Evolutionary conservation across 208 protist species (phyloP).

Genomic region (Wallacemonas sp.): DNA sequence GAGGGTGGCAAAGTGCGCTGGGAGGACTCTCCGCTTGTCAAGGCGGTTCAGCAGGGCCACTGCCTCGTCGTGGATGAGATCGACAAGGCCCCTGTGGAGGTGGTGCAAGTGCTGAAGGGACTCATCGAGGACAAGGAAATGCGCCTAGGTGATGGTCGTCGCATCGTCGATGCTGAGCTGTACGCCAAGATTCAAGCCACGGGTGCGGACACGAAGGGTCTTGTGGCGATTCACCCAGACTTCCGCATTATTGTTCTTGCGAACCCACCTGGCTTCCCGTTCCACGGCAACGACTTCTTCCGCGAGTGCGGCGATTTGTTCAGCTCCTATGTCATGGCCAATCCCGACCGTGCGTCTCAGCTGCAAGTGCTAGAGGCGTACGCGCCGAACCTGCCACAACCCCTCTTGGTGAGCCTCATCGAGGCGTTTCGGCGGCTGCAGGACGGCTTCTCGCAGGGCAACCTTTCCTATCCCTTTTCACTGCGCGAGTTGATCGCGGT

Average conservation of each 20-base stretch:
- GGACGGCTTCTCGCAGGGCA: constrained; percentile 75
- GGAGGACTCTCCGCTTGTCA: constrained; percentile 93
- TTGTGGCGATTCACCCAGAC: constrained; percentile 67
- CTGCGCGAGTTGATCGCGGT: constrained; percentile 94
- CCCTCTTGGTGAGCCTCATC: constrained; percentile 58
- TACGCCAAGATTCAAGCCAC: constrained; percentile 1
- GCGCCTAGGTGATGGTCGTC: constrained; percentile 75
- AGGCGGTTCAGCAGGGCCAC: constrained; percentile 86
- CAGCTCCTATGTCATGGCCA: constrained; percentile 88
- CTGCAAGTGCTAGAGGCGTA: constrained; percentile 71
- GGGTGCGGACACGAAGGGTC: neutral
- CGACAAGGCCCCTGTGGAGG: constrained; percentile 95
- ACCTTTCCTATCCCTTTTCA: constrained; percentile 89
- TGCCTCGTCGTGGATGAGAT: constrained; percentile 96
- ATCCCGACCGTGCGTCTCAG: constrained; percentile 86
- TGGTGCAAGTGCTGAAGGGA: constrained; percentile 88
- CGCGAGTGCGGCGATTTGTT: constrained; percentile 92
- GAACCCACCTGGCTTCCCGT: constrained; percentile 93
- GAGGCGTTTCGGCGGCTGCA: constrained; percentile 79
- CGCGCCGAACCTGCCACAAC: constrained; percentile 56
- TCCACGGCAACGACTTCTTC: constrained; percentile 96
- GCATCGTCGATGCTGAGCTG: constrained; percentile 44
- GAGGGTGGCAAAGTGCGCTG: constrained; percentile 86
- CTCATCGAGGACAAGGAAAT: constrained; percentile 89
- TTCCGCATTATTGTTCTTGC: constrained; percentile 87